Base-by-base conservation (phyloP, 1,284 basidiomycete species). In the Apiotrichum akiyoshidainum region DNA sequence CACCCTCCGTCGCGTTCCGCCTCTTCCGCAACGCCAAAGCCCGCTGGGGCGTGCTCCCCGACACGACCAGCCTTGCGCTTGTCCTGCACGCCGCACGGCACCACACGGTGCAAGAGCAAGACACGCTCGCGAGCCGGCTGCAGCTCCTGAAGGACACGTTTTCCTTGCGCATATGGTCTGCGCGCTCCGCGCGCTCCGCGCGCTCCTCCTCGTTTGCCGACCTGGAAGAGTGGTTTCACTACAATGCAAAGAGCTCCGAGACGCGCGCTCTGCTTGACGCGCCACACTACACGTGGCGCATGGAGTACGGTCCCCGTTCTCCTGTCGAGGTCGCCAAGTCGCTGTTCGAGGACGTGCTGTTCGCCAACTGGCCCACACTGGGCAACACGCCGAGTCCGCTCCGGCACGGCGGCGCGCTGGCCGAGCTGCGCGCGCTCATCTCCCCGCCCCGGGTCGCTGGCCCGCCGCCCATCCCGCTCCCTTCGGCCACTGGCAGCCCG, bases 311-410 rank as follows among this genome's bases (percentile, higher is more conserved):
- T n/a, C 17, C 41, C 17, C 37, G 49, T 35, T 33, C 48, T 31
- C 70, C 48, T 1, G 35, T 26, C 10, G 48, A 50, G 14, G 17
- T 50, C 4, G 48, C 48, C 5, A 58, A 69, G 26, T 33, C 46
- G 19, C 55, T 75, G 21, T 74, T 77, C 46, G 61, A 67, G 33
- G 33, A 64, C 26, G 62, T 75, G 40, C 46, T 74, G 11, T 56
- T 74, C 8, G 52, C 55, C 14, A 77, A 77, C 62, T 75, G 68
- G 68, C 74, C 73, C 0, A 50, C 55, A 46, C 61, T 76, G 22
- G 17, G n/a, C 19, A 13, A 49, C 9, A 52, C 71, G 41, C 46
- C 59, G 12, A 69, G 68, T 6, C 75, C 75, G 2, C 56, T 77
- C 14, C 62, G 67, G 14, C 40, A 47, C n/a, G 50, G 37, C 37